phyloP scores from a whole-genome alignment of 2,329 filamentous ascomycete species.

The Corniculantispora saksenae region DNA sequence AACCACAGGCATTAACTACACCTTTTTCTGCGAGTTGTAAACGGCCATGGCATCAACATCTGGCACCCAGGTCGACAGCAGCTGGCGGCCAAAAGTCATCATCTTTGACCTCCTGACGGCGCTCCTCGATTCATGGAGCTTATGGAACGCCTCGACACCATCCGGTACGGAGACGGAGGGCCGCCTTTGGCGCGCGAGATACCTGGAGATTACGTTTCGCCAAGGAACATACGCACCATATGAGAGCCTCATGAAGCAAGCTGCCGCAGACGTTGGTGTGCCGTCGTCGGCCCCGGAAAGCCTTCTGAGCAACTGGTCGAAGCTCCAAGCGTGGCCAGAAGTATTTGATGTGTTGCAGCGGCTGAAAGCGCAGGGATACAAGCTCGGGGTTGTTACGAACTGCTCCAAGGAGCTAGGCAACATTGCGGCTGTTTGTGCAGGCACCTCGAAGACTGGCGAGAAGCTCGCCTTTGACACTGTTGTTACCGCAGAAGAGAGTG shows the following conservation, averaged over 20 bases:
- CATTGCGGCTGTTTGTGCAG: constrained; percentile 23
- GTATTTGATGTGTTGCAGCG: constrained; percentile 22
- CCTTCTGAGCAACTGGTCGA: constrained; percentile 31
- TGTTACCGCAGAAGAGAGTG: constrained; percentile 41
- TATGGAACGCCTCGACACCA: constrained; percentile 37
- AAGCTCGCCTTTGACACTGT: constrained; percentile 33
- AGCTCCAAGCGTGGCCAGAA: constrained; percentile 31
- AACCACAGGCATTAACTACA: neutral
- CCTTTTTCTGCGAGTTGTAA: neutral
- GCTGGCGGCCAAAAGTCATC: constrained; percentile 36
- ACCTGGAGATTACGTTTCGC: constrained; percentile 40
- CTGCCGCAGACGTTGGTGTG: constrained; percentile 33
- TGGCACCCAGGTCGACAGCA: neutral
- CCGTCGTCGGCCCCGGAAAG: constrained; percentile 29
- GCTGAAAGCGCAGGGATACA: constrained; percentile 31
- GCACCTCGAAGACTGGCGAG: neutral
- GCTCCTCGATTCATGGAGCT: constrained; percentile 40
- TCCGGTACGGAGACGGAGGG: constrained; percentile 29
- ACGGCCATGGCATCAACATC: neutral
- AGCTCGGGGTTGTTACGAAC: constrained; percentile 40
- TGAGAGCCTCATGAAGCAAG: constrained; percentile 31
- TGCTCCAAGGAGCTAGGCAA: constrained; percentile 36
- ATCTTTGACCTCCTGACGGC: constrained; percentile 44
- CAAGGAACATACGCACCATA: constrained; percentile 36
- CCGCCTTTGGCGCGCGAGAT: constrained; percentile 37